These are phyloP conservation scores for Lodderomyces parapsilosis DNA, from an alignment of 1,139 yeast genomes.

Conservation along the genomic window DNA sequence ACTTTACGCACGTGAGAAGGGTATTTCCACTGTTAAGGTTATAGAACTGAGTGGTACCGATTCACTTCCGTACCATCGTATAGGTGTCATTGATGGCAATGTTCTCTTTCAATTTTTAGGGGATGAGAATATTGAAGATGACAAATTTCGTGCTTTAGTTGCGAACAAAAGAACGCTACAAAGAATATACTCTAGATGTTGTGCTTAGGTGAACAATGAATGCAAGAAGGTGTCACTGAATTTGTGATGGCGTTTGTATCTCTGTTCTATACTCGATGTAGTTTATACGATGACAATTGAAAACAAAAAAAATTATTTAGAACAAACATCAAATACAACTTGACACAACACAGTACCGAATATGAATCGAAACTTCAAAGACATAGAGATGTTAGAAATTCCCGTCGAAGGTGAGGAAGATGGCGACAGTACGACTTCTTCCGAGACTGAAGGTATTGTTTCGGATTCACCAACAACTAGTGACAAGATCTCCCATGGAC, in stretches of 20 bases:
- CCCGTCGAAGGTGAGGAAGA: slow-evolving; percentile 31
- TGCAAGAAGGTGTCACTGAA: no score
- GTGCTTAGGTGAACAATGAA: not conserved
- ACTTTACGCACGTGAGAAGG: not conserved
- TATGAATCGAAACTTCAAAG: slow-evolving; percentile 28
- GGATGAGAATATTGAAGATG: not conserved
- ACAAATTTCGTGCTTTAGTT: not conserved
- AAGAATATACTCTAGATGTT: not conserved
- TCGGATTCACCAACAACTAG: slow-evolving; percentile 13
- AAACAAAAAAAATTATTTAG: not conserved
- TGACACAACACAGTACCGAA: not conserved
- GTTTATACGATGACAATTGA: not conserved
- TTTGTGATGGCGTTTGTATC: no score
- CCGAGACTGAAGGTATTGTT: slow-evolving; percentile 34
- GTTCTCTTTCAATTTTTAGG: not conserved
- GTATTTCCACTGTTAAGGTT: not conserved
- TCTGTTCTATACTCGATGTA: no score
- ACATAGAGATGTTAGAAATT: slow-evolving; percentile 48
- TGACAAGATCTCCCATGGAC: not conserved
- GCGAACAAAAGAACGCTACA: not conserved
- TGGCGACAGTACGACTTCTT: slow-evolving; percentile 16
- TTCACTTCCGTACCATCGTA: not conserved
- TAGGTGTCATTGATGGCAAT: not conserved
- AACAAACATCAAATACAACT: not conserved
- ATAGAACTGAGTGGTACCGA: not conserved